Conservation (phyloP, 1,284 basidiomycete genomes). For the Ceratobasidium sp. region DNA sequence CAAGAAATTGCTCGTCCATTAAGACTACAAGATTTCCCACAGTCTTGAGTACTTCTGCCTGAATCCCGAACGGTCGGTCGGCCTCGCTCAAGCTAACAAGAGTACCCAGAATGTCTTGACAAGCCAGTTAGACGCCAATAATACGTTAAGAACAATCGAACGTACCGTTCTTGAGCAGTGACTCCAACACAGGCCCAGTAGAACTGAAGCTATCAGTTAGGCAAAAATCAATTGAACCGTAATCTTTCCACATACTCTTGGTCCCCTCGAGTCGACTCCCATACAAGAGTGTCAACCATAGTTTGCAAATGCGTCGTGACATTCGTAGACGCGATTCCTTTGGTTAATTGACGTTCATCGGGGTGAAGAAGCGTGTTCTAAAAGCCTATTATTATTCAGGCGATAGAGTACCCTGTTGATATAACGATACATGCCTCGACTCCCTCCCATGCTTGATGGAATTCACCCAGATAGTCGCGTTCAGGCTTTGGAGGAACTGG, state of each 20-base stretch:
- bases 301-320: slow-evolving; percentile 80
- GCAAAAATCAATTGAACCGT: slow-evolving; percentile 46
- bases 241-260: slow-evolving; percentile 91
- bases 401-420: background rate
- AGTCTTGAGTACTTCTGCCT: slow-evolving; percentile 83
- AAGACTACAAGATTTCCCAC: slow-evolving; percentile 90
- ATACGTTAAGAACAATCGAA: background rate
- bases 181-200: slow-evolving; percentile 89
- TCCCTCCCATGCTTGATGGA: slow-evolving; percentile 75
- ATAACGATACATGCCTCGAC: slow-evolving; percentile 65
- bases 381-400: slow-evolving; percentile 37
- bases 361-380: slow-evolving; percentile 80
- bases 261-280: slow-evolving; percentile 83
- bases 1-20: slow-evolving; percentile 89
- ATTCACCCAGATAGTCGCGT: slow-evolving; percentile 73
- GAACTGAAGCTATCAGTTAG: slow-evolving; percentile 60
- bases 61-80: slow-evolving; percentile 85
- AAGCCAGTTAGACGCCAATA: slow-evolving; percentile 8
- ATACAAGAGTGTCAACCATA: slow-evolving; percentile 89
- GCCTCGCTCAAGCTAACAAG: slow-evolving; percentile 87
- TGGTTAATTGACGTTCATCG: slow-evolving; percentile 81
- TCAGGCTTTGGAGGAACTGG: slow-evolving; percentile 64
- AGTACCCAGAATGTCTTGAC: slow-evolving; percentile 77
- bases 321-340: slow-evolving; percentile 83
- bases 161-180: slow-evolving; percentile 86